Conservation (phyloP, 1,284 basidiomycete species). For the Kwoniella shivajii region DNA sequence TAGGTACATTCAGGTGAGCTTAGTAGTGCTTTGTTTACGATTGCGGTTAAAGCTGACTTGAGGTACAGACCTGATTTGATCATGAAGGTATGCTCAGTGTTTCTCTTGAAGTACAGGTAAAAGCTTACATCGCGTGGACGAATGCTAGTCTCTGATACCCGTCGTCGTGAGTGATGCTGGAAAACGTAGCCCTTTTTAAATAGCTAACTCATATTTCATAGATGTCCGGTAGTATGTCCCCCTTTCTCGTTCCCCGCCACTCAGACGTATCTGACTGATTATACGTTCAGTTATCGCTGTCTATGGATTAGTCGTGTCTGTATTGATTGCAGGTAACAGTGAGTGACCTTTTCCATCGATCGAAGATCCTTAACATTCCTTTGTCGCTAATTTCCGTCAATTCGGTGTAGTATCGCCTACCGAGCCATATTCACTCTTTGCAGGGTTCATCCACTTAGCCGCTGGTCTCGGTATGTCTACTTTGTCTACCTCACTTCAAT, state of each 20-base stretch:
- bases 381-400: neutral
- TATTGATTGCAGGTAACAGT: slow-evolving; percentile 67
- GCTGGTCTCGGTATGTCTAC: slow-evolving; percentile 69
- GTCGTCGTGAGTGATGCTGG: slow-evolving; percentile 50
- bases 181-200: neutral
- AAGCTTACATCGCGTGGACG: neutral
- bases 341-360: slow-evolving; percentile 41
- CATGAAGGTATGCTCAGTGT: slow-evolving; percentile 75
- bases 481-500: neutral
- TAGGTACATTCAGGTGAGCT: slow-evolving; percentile 75
- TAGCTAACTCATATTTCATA: slow-evolving; percentile 8
- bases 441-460: slow-evolving; percentile 91
- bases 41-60: neutral
- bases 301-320: slow-evolving; percentile 62
- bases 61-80: slow-evolving; percentile 81
- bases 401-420: slow-evolving; percentile 64
- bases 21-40: neutral
- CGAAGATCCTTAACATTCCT: neutral
- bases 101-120: too few species aligned
- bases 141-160: slow-evolving; percentile 79
- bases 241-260: neutral
- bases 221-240: slow-evolving; percentile 44
- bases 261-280: slow-evolving; percentile 6
- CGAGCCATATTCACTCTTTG: slow-evolving; percentile 66
- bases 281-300: slow-evolving; percentile 57